A percentile compares a stretch with the other conserved stretches of the same genome.
Evolutionary conservation across 495 filamentous ascomycete genomes (phyloP).

Genomic region (Friedmanniomyces endolithicus): DNA sequence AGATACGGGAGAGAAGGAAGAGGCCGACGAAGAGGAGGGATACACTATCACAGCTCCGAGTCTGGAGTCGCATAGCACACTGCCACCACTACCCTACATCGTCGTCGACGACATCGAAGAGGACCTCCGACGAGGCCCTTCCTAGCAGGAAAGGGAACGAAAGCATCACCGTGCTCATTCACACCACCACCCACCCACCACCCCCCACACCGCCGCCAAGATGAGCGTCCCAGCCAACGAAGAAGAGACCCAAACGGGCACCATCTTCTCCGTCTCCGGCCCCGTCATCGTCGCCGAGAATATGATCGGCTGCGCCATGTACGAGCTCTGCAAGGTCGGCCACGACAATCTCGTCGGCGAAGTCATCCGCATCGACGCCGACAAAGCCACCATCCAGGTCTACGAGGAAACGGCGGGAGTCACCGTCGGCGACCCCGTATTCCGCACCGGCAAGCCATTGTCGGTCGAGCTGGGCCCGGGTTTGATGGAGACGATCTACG

Average conservation of each 20-base stretch:
- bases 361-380: slow-evolving; percentile 92
- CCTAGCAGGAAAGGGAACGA: too few species aligned
- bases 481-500: slow-evolving; percentile 98
- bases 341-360: slow-evolving; percentile 84
- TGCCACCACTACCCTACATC: slow-evolving; percentile 4
- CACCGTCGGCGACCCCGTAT: slow-evolving; percentile 87
- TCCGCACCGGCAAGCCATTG: slow-evolving; percentile 81
- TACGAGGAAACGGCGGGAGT: slow-evolving; percentile 99
- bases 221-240: slow-evolving; percentile 11
- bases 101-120: slow-evolving; percentile 1
- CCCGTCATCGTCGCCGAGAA: slow-evolving; percentile 95
- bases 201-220: slow-evolving; percentile 3
- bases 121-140: neutral
- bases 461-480: slow-evolving; percentile 95
- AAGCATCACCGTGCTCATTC: slow-evolving; percentile 31
- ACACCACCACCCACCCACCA: neutral
- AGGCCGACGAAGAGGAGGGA: neutral
- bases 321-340: slow-evolving; percentile 90
- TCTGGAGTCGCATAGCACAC: neutral
- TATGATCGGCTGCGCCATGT: slow-evolving; percentile 99
- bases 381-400: slow-evolving; percentile 94
- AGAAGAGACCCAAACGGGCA: slow-evolving; percentile 34
- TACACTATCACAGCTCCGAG: slow-evolving; percentile 2
- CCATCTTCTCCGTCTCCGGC: slow-evolving; percentile 71
- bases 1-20: neutral